Evolutionary conservation across 805 yeast genomes (phyloP), one percentile per base, ranked within the genome.

Genomic region (Lipomyces spencermartinsiae): DNA sequence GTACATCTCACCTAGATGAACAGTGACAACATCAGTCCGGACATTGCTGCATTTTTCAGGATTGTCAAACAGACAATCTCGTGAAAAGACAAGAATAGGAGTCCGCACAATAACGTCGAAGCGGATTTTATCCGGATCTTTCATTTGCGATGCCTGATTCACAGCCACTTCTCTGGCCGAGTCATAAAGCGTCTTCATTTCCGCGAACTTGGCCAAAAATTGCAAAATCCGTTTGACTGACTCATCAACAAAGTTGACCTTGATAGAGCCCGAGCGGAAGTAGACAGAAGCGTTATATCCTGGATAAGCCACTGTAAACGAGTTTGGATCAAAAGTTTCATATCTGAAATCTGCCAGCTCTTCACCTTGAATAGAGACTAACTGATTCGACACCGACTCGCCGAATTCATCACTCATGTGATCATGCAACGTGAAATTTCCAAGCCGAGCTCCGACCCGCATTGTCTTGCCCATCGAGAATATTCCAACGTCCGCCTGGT

Each of bases 141-240:
- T 84, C 56, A 88, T 82, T 70, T 87, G 87, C 57, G 82, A 86
- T 0, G 95, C 95, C 76, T 91, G 97, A 72, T 89, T 86, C 72
- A 92, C 85, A 0, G 98, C 97, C 10, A 93, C 91, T 74, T 89
- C 92, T 66, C 98, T 85, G 0, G 98, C 97, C 25, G 85, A 81
- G 74, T 95, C 99, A 77, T 91, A 96, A n/a, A 93, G 83, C 3
- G 85, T 86, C 78, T 95, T 95, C 97, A 94, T 92, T 73, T 85
- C 85, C 67, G 87, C 89, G 74, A 96, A 91, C 73, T 89, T 90
- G 71, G 86, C 86, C 73, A 92, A 80, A 74, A 87, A 94, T 10
- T 84, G 82, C 37, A 89, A 74, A 10, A 96, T 84, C 71, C 88
- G 85, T 43, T 87, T 83, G 66, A 93, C 83, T 0, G 98, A 90